These are phyloP conservation scores for Elaeagnus macrophylla DNA, from an alignment of 306 rosid species.

Conservation along the genomic window DNA sequence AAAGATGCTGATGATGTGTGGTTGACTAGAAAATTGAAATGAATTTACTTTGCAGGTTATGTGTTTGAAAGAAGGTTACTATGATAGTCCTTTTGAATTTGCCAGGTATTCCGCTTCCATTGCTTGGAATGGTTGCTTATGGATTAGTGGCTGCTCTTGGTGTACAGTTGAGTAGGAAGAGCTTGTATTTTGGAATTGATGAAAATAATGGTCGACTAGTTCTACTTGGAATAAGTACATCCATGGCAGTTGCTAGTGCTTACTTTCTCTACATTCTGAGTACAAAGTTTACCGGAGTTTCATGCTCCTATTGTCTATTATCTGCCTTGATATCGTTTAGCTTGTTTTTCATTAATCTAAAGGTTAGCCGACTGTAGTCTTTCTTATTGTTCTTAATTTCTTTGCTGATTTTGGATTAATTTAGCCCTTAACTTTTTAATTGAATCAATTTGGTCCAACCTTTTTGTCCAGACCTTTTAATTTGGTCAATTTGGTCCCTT, in stretches of 20 bases:
- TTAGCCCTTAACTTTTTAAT: too few relatives aligned
- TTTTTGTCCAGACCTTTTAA: too few relatives aligned
- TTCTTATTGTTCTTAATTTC: neutral
- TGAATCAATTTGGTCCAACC: too few relatives aligned
- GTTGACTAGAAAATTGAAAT: constrained; percentile 15
- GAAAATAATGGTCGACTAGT: constrained; percentile 42
- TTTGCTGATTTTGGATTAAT: too few relatives aligned
- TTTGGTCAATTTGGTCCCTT: too few relatives aligned
- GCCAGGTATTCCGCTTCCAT: constrained; percentile 76
- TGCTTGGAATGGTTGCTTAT: constrained; percentile 69
- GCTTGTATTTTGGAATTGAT: constrained; percentile 45
- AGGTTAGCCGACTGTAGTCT: constrained; percentile 21
- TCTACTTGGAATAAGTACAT: constrained; percentile 54
- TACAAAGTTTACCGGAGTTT: constrained; percentile 46
- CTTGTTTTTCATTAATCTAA: constrained; percentile 46
- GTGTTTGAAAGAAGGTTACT: constrained; percentile 34
- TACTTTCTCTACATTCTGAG: constrained; percentile 68
- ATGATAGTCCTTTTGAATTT: constrained; percentile 29
- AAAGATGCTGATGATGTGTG: neutral
- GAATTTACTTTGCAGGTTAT: constrained; percentile 19
- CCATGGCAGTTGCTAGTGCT: constrained; percentile 87
- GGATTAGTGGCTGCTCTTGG: constrained; percentile 54
- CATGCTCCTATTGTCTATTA: constrained; percentile 64
- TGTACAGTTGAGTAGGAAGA: constrained; percentile 42
- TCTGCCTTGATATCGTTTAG: constrained; percentile 72